phyloP scores from a whole-genome alignment of 1,284 basidiomycete genomes.

The Malassezia pachydermatis region DNA sequence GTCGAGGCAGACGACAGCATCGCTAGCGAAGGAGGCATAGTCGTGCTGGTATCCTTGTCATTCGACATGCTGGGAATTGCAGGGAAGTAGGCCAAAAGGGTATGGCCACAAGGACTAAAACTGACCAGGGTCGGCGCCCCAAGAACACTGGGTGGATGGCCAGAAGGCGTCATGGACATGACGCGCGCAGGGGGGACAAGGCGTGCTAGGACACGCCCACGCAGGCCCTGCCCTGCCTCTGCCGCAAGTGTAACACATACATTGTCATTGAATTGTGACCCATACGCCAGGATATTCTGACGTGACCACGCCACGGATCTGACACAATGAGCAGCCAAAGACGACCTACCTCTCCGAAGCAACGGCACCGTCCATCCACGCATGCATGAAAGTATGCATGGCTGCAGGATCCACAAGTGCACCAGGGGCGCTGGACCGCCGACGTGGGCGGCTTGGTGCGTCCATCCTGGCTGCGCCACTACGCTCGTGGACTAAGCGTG shows the following conservation, averaged over 20 bases:
- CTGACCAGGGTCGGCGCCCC: neutral
- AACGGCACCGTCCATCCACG: neutral
- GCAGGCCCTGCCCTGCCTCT: neutral
- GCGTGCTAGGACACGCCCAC: neutral
- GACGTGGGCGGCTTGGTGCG: no score
- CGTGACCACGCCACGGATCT: constrained; percentile 13
- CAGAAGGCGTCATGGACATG: neutral
- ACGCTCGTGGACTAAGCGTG: no score
- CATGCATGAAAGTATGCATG: no score
- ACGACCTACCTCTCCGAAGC: no score
- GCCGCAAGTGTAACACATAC: constrained; percentile 4
- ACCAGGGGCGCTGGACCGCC: no score
- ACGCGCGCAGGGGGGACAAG: neutral
- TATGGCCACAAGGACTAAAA: constrained; percentile 16
- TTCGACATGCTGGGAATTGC: neutral
- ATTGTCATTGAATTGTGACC: neutral
- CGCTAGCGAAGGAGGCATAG: no score
- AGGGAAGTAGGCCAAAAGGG: constrained; percentile 13
- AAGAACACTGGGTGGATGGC: neutral
- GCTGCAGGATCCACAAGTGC: no score
- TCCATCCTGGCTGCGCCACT: no score
- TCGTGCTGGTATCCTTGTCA: neutral
- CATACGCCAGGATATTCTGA: constrained; percentile 6
- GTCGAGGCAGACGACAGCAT: neutral
- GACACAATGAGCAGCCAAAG: neutral